A percentile compares a stretch with the other conserved stretches of the same genome.
Evolutionary conservation across 2,329 filamentous ascomycete genomes (phyloP).

Genomic region (Aspergillus versicolor): DNA sequence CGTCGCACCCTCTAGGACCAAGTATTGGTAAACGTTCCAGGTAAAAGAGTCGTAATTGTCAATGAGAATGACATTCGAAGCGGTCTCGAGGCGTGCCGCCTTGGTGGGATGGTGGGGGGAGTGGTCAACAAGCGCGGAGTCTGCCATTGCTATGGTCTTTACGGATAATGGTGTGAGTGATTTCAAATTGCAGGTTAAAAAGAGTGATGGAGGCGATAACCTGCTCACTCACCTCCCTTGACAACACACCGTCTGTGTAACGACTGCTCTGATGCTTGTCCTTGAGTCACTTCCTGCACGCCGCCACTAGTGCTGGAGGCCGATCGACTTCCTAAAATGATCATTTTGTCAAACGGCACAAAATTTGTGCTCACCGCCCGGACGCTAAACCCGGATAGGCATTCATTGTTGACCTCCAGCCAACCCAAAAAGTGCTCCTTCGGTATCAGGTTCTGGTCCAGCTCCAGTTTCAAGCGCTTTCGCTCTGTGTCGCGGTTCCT

Average conservation of each 20-base stretch:
- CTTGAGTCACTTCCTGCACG: constrained; percentile 10
- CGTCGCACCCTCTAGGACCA: constrained; percentile 89
- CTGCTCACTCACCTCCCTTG: background rate
- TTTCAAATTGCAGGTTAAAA: background rate
- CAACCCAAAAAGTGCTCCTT: constrained; percentile 24
- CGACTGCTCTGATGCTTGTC: background rate
- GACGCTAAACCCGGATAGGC: constrained; percentile 37
- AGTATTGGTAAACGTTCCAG: constrained; percentile 99
- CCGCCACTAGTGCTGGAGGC: constrained; percentile 6
- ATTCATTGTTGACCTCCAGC: constrained; percentile 38
- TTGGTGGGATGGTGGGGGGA: constrained; percentile 78
- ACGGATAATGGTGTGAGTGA: constrained; percentile 19
- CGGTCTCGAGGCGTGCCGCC: constrained; percentile 69
- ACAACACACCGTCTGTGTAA: background rate
- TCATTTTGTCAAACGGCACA: constrained; percentile 19
- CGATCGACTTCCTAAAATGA: constrained; percentile 18
- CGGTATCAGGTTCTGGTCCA: constrained; percentile 29
- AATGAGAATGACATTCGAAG: constrained; percentile 89
- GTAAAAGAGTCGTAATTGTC: constrained; percentile 99
- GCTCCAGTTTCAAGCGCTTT: constrained; percentile 25
- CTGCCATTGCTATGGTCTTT: constrained; percentile 37
- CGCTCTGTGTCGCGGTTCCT: constrained; percentile 14
- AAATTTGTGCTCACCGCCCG: constrained; percentile 28
- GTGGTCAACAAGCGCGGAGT: constrained; percentile 66
- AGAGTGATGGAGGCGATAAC: background rate